Evolutionary conservation across 2,329 filamentous ascomycete species (phyloP).

Genomic region (Xylariomycetidae sp.): DNA sequence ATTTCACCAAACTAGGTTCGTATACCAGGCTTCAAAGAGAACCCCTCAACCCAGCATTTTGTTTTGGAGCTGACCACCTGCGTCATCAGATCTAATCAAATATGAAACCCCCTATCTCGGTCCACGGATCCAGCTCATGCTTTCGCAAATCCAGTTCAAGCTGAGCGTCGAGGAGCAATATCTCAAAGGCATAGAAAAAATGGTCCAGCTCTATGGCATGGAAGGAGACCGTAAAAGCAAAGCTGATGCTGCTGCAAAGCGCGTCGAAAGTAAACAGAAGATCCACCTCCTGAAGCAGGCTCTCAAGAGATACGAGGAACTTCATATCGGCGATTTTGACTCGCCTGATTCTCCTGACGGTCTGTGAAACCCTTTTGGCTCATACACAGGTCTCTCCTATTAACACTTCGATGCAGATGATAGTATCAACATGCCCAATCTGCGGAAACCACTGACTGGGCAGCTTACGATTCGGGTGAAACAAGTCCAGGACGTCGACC

Average conservation of each 20-base stretch:
- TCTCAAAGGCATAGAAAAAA: constrained; percentile 97
- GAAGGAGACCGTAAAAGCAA: constrained; percentile 96
- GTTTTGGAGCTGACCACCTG: background rate
- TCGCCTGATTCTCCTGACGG: constrained; percentile 73
- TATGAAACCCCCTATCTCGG: constrained; percentile 94
- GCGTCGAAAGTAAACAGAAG: constrained; percentile 96
- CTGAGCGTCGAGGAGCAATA: constrained; percentile 98
- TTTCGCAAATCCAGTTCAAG: constrained; percentile 98
- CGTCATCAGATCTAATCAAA: constrained; percentile 80
- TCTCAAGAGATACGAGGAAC: constrained; percentile 92
- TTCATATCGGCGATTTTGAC: constrained; percentile 85
- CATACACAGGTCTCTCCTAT: constrained; percentile 3
- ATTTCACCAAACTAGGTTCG: constrained; percentile 94
- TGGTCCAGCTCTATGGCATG: constrained; percentile 96
- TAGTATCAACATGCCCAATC: constrained; percentile 89
- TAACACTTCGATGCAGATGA: constrained; percentile 60
- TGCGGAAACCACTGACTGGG: constrained; percentile 92
- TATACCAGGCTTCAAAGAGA: too few species aligned
- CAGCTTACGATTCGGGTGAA: constrained; percentile 82
- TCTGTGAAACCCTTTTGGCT: constrained; percentile 37
- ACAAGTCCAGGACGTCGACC: constrained; percentile 90
- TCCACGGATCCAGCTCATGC: constrained; percentile 96
- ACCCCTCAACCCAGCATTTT: too few species aligned
- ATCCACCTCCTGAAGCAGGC: constrained; percentile 94
- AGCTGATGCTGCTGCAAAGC: constrained; percentile 81